Percentiles rank a stretch among this genome's conserved stretches.
These are phyloP conservation scores for Sergeia podlipaevii DNA, from an alignment of 208 protist genomes.

Conservation along the genomic window DNA sequence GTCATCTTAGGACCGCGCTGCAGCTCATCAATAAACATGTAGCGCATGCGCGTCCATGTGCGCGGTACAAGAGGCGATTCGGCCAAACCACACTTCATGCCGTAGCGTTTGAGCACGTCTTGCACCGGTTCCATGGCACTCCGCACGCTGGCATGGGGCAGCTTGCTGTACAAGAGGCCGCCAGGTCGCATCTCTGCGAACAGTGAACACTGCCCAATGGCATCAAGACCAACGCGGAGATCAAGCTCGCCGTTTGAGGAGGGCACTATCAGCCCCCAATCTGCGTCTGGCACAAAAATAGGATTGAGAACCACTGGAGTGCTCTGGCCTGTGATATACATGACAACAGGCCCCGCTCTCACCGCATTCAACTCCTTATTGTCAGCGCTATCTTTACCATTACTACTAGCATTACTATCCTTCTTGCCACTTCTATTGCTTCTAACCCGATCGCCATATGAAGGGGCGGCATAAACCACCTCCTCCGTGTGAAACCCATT, in stretches of 20 bases:
- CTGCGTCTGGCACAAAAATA: constrained; percentile 65
- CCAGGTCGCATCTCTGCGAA: constrained; percentile 83
- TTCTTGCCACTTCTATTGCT: not conserved
- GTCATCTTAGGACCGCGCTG: constrained; percentile 81
- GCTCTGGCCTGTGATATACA: constrained; percentile 82
- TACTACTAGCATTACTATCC: too few relatives aligned
- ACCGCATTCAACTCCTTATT: constrained; percentile 37
- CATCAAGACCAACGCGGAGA: constrained; percentile 79
- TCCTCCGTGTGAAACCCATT: constrained; percentile 76
- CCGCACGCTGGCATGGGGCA: constrained; percentile 40
- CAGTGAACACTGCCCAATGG: constrained; percentile 83
- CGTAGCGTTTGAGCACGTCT: constrained; percentile 60
- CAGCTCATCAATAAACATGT: constrained; percentile 91
- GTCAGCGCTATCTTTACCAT: not conserved
- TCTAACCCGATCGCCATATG: constrained; percentile 26
- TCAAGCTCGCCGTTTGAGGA: constrained; percentile 34
- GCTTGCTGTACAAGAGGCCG: constrained; percentile 67
- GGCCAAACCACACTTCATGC: constrained; percentile 75
- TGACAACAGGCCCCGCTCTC: constrained; percentile 69
- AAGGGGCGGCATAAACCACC: constrained; percentile 31
- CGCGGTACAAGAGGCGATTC: constrained; percentile 82
- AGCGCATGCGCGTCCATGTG: constrained; percentile 82
- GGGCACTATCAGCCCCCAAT: constrained; percentile 28
- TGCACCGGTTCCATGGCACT: constrained; percentile 46
- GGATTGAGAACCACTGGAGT: constrained; percentile 71